A percentile compares a stretch with the other conserved stretches of the same genome.
phyloP scores from a whole-genome alignment of 345 rosid genomes.

The Hibiscus mutabilis region DNA sequence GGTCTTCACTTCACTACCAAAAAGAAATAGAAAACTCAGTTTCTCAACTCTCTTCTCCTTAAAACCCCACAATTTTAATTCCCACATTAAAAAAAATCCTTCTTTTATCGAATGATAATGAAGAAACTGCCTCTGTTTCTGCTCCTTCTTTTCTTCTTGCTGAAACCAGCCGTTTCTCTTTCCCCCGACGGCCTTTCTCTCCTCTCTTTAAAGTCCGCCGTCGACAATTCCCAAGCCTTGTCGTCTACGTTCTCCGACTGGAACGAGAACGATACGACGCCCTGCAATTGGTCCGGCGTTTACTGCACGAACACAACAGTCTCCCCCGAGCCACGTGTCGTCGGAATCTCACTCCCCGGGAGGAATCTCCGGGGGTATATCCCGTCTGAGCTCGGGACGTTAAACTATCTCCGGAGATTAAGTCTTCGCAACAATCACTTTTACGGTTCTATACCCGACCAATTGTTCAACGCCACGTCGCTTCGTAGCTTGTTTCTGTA shows the following conservation, averaged over 20 bases:
- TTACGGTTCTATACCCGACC: conserved; percentile 64
- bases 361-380: conserved; percentile 72
- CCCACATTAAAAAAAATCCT: not conserved
- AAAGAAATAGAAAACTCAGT: not conserved
- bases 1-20: not conserved
- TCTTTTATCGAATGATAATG: conserved; percentile 3
- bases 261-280: conserved; percentile 70
- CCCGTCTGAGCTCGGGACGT: conserved; percentile 84
- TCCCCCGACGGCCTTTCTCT: conserved; percentile 86
- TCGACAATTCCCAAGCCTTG: conserved; percentile 31
- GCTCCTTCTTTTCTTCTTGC: conserved; percentile 13
- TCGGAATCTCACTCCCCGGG: conserved; percentile 65
- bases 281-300: conserved; percentile 84
- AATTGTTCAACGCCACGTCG: conserved; percentile 81
- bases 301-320: conserved; percentile 78
- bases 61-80: conserved; percentile 9
- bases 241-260: conserved; percentile 58
- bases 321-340: conserved; percentile 55
- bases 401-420: conserved; percentile 71
- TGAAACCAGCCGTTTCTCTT: conserved; percentile 31
- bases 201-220: conserved; percentile 84
- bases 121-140: conserved; percentile 9
- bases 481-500: conserved; percentile 77
- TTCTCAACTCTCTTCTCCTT: not conserved
- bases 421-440: conserved; percentile 70